Conservation (phyloP, 257 asterid species). For the Catharanthus roseus region DNA sequence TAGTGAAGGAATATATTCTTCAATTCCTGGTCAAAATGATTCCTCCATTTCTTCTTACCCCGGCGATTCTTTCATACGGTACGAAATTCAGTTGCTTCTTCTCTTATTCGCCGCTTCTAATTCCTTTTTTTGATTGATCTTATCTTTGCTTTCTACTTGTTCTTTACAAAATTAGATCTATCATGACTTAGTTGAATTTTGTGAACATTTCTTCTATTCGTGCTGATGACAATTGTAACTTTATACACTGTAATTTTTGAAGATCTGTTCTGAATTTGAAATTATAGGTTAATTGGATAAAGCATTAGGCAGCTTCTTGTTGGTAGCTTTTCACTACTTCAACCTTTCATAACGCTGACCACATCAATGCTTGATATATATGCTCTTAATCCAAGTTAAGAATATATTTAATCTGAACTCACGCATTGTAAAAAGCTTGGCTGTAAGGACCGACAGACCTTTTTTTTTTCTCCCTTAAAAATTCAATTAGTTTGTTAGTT, state of each 20-base stretch:
- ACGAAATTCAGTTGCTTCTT: constrained; percentile 4
- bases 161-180: not conserved
- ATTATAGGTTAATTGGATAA: not conserved
- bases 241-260: not conserved
- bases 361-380: not conserved
- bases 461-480: no score
- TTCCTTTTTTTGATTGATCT: not conserved
- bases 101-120: not conserved
- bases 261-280: constrained; percentile 12
- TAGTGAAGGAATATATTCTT: constrained; percentile 91
- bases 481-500: not conserved
- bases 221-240: not conserved
- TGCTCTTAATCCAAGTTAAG: not conserved
- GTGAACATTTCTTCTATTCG: not conserved
- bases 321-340: not conserved
- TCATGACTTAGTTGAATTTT: not conserved
- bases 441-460: not conserved
- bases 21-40: constrained; percentile 48
- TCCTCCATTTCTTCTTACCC: constrained; percentile 38
- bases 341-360: not conserved
- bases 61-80: constrained; percentile 80
- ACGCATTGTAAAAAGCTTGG: not conserved
- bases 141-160: not conserved
- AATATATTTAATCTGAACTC: not conserved
- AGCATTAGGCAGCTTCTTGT: not conserved